These are phyloP conservation scores for Penicillium sp. DNA, from an alignment of 2,329 filamentous ascomycete genomes.

Conservation along the genomic window DNA sequence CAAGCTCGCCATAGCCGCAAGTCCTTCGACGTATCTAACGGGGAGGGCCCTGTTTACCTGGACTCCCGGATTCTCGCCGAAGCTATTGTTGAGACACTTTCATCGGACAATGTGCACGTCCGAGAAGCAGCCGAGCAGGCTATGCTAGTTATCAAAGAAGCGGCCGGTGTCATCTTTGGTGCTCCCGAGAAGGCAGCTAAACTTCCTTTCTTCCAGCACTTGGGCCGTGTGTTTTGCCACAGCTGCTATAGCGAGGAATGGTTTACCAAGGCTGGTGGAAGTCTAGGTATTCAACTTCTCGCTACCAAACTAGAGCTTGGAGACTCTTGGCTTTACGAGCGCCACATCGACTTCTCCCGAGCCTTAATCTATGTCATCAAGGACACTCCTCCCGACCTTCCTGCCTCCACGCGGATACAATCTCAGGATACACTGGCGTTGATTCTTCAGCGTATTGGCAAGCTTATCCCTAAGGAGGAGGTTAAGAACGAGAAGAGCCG, in stretches of 20 bases:
- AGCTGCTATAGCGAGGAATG: conserved; percentile 97
- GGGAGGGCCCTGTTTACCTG: conserved; percentile 84
- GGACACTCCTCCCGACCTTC: conserved; percentile 92
- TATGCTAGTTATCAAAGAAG: conserved; percentile 76
- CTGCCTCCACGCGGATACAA: conserved; percentile 81
- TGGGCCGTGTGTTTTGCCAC: conserved; percentile 86
- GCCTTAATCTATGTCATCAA: conserved; percentile 98
- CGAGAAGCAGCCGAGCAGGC: conserved; percentile 81
- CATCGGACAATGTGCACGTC: conserved; percentile 79
- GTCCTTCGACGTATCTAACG: conserved; percentile 80
- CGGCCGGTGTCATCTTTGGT: conserved; percentile 79
- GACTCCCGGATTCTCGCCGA: conserved; percentile 88
- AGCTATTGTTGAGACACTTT: conserved; percentile 85
- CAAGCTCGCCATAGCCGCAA: conserved; percentile 76
- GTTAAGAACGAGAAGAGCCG: conserved; percentile 68
- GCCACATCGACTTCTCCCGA: conserved; percentile 84
- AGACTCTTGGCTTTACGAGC: conserved; percentile 77
- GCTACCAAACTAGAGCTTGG: conserved; percentile 84
- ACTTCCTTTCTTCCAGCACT: conserved; percentile 81
- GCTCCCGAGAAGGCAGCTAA: conserved; percentile 71
- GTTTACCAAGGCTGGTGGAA: conserved; percentile 96
- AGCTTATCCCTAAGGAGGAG: conserved; percentile 79
- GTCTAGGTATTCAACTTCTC: conserved; percentile 84
- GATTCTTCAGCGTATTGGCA: conserved; percentile 77
- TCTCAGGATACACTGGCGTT: conserved; percentile 83